A percentile compares a stretch with the other conserved stretches of the same genome.
These are phyloP conservation scores for Rhizophagus clarus DNA, from an alignment of 192 early-diverging fungal species.

Conservation along the genomic window DNA sequence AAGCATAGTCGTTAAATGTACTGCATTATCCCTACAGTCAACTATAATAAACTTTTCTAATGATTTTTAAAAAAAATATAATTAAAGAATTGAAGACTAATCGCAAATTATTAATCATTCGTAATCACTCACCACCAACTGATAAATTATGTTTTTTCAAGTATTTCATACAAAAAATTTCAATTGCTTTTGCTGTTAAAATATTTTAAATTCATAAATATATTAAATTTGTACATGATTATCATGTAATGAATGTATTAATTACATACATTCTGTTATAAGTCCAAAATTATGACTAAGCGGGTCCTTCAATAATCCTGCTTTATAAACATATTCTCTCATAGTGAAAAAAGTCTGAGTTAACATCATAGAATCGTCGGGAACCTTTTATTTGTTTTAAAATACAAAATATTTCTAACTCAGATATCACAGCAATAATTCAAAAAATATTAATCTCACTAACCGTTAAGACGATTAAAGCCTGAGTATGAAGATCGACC, in stretches of 20 bases:
- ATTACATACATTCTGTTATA: background rate
- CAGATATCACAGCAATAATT: no score
- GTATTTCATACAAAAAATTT: background rate
- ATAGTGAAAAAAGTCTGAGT: background rate
- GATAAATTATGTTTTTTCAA: background rate
- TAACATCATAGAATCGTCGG: background rate
- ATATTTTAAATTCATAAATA: no score
- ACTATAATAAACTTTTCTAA: constrained; percentile 53
- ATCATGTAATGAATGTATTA: no score
- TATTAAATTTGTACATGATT: no score
- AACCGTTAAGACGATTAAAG: background rate
- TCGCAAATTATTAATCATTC: no score
- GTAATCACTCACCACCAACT: background rate
- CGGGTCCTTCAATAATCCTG: background rate
- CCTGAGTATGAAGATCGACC: background rate
- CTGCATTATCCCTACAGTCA: constrained; percentile 57
- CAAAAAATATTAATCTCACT: background rate
- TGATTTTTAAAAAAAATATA: no score
- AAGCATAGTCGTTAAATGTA: constrained; percentile 44
- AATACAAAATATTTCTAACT: background rate
- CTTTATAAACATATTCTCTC: background rate
- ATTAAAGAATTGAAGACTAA: no score
- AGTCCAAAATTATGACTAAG: background rate
- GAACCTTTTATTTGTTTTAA: background rate
- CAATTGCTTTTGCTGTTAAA: background rate